These are phyloP conservation scores for Earliella scabrosa DNA, from an alignment of 1,284 basidiomycete species.

Conservation along the genomic window DNA sequence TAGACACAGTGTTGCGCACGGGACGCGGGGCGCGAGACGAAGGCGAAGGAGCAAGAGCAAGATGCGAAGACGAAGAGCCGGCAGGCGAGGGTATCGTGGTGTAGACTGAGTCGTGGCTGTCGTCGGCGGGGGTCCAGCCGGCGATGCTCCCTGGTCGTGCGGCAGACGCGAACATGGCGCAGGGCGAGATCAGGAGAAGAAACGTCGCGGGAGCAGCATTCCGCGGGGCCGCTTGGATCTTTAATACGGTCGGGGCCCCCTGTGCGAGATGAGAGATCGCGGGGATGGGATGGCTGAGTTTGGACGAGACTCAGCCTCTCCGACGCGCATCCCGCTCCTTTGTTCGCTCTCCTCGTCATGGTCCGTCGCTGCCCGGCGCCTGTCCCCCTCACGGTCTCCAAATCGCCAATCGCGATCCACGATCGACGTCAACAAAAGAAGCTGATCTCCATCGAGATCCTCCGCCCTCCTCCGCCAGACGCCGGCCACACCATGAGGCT, in stretches of 20 bases:
- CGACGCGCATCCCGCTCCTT: conserved; percentile 18
- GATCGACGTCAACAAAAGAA: conserved; percentile 26
- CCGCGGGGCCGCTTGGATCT: conserved; percentile 12
- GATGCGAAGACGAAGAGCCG: conserved; percentile 1
- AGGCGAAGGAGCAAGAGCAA: conserved; percentile 3
- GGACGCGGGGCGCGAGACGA: conserved; percentile 8
- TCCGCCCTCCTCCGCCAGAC: conserved; percentile 10
- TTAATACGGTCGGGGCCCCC: conserved; percentile 19
- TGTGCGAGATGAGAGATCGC: conserved; percentile 15
- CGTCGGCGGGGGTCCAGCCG: conserved; percentile 24
- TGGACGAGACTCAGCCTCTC: conserved; percentile 14
- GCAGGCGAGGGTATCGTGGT: conserved; percentile 10
- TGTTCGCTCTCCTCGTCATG: conserved; percentile 11
- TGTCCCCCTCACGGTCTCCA: conserved; percentile 14
- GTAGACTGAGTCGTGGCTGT: conserved; percentile 14
- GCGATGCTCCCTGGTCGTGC: conserved; percentile 20
- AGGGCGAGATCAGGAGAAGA: conserved; percentile 8
- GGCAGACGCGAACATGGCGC: conserved; percentile 17
- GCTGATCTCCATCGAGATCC: conserved; percentile 15
- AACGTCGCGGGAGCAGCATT: conserved; percentile 21
- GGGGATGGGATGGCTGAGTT: conserved; percentile 12
- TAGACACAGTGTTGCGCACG: conserved; percentile 7
- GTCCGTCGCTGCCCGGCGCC: conserved; percentile 2
- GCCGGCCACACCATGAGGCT: conserved; percentile 20
- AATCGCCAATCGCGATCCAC: conserved; percentile 15